Conservation (phyloP, 2,329 filamentous ascomycete genomes). For the Aspergillus texensis region DNA sequence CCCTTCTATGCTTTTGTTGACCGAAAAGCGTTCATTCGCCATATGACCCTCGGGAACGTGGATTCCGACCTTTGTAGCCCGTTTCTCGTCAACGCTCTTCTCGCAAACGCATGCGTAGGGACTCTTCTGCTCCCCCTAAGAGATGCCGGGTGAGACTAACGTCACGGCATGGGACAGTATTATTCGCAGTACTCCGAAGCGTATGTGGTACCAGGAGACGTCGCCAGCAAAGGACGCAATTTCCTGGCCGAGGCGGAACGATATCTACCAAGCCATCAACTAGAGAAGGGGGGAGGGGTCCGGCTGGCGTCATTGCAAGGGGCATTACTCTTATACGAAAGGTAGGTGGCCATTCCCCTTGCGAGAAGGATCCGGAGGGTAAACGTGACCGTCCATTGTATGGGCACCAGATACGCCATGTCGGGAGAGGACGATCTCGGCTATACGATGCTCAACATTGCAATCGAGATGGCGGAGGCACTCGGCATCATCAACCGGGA, state of each 20-base stretch:
- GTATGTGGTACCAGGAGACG: constrained; percentile 28
- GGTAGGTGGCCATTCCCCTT: constrained; percentile 11
- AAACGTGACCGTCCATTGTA: background rate
- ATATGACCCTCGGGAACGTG: constrained; percentile 33
- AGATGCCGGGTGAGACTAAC: background rate
- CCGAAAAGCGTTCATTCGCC: constrained; percentile 70
- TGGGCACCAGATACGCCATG: constrained; percentile 27
- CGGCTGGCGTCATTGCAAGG: constrained; percentile 28
- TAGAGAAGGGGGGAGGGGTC: constrained; percentile 15
- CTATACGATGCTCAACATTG: constrained; percentile 32
- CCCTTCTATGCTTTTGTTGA: constrained; percentile 84
- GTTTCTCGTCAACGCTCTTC: constrained; percentile 81
- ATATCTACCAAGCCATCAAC: constrained; percentile 16
- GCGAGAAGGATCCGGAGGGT: background rate
- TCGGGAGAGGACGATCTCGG: constrained; percentile 29
- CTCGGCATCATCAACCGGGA: constrained; percentile 26
- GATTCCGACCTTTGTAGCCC: constrained; percentile 75
- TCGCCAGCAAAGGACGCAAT: constrained; percentile 28
- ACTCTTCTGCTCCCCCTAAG: too few species aligned
- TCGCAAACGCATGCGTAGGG: constrained; percentile 54
- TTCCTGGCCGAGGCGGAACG: constrained; percentile 32
- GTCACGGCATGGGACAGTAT: constrained; percentile 11
- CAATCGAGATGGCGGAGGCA: constrained; percentile 27
- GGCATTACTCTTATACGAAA: constrained; percentile 30
- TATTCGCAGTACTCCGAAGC: constrained; percentile 34